Evolutionary conservation across 2,329 filamentous ascomycete species (phyloP).

Genomic region (Scedosporium dehoogii): DNA sequence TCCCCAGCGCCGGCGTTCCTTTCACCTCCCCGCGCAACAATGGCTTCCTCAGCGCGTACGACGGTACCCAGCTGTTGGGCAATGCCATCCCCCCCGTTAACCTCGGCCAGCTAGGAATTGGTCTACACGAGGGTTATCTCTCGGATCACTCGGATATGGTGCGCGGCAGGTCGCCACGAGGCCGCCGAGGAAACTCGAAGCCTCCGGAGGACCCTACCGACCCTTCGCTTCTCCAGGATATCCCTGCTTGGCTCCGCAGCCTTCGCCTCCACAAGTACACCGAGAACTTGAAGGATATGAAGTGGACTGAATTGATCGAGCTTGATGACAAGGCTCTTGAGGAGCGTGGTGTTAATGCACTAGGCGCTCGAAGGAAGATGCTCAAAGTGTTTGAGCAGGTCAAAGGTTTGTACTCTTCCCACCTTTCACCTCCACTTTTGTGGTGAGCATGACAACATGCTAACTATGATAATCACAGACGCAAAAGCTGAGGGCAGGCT

Average conservation of each 20-base stretch:
- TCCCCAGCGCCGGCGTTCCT: constrained; percentile 45
- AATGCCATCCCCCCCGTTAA: constrained; percentile 62
- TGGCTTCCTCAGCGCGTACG: constrained; percentile 84
- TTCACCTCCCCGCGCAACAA: constrained; percentile 91
- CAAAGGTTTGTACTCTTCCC: constrained; percentile 45
- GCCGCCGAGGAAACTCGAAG: constrained; percentile 88
- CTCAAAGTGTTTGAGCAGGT: constrained; percentile 98
- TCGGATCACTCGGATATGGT: constrained; percentile 90
- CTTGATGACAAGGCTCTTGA: constrained; percentile 90
- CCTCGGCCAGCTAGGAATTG: constrained; percentile 61
- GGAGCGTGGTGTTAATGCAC: constrained; percentile 84
- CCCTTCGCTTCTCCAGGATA: constrained; percentile 79
- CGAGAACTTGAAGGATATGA: constrained; percentile 93
- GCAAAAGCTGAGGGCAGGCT: constrained; percentile 10
- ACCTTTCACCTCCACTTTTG: no score
- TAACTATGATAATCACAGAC: constrained; percentile 5
- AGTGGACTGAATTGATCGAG: constrained; percentile 88
- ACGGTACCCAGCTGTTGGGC: constrained; percentile 62
- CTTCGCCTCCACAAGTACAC: constrained; percentile 97
- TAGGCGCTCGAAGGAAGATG: constrained; percentile 95
- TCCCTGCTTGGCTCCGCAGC: constrained; percentile 91
- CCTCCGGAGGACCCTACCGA: constrained; percentile 97
- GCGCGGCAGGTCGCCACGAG: constrained; percentile 83
- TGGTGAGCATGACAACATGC: background rate
- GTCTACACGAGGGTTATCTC: constrained; percentile 72